Evolutionary conservation across 2,329 filamentous ascomycete genomes (phyloP), one percentile per base, ranked within the genome.

Genomic region (Fusarium guadeloupense): DNA sequence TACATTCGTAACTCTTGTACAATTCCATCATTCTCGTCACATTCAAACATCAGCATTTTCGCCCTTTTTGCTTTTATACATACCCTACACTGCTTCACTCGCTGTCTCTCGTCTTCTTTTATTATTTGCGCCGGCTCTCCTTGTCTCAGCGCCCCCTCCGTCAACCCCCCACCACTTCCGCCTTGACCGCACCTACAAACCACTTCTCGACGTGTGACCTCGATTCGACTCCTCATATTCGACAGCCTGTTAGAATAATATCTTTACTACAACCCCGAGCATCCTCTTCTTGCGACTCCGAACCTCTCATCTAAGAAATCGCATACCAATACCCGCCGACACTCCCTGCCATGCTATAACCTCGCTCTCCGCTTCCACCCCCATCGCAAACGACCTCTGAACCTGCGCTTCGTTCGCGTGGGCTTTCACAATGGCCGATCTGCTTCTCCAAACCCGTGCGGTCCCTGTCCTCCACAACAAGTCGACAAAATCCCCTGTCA

Each of bases 371-470:
- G 28, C 19, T 12, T 19, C 34, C 9, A 45, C 20, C 13, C 31
- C 19, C 31, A 31, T 35, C 45, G 26, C 40, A 54, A 33, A 48
- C 57, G 41, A 66, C 41, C 62, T 17, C 26, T 31, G 25, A 49
- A 37, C 56, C 44, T 45, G 37, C 52, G 61, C 61, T 51, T 37
- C 21, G 34, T 14, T 17, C 25, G 33, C 47, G 50, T 31, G 37
- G 42, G 49, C 41, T 33, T 47, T 48, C 39, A 42, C 16, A 59
- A 73, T 73, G 71, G 62, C 64, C 54, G 68, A 73, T 54, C 54
- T 73, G 26, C 54, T 74, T 23, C 56, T 74, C 16, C 64, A 62
- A n/a, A 47, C 67, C 25, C 66, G 64, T 39, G 38, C 66, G 34
- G 64, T 66, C 19, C 63, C 64, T 10, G 55, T 53, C 7, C 48